Evolutionary conservation across 1,284 basidiomycete species (phyloP).

Genomic region (Rhodotorula sp.): DNA sequence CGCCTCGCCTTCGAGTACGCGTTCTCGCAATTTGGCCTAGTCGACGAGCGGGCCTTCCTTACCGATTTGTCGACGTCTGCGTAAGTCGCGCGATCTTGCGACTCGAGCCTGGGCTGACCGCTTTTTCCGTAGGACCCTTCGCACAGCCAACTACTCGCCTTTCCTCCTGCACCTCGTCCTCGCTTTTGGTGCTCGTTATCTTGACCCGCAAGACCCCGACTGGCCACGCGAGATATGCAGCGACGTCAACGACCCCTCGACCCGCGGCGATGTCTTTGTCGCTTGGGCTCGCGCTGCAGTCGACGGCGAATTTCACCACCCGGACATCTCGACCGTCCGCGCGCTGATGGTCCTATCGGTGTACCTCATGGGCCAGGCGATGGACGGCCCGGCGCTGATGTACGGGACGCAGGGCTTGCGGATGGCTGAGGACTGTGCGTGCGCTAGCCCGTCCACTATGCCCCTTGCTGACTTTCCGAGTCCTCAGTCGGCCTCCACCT

Average conservation of each 20-base stretch:
- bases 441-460: too few relatives aligned
- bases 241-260: neutral
- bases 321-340: conserved; percentile 10
- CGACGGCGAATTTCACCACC: conserved; percentile 14
- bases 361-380: conserved; percentile 17
- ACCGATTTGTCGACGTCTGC: conserved; percentile 2
- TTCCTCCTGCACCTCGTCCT: conserved; percentile 26
- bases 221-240: conserved; percentile 17
- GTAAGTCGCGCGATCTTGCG: neutral
- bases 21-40: conserved; percentile 20
- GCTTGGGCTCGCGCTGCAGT: conserved; percentile 3
- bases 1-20: conserved; percentile 24
- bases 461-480: neutral
- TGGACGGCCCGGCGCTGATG: conserved; percentile 22
- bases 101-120: too few relatives aligned
- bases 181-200: conserved; percentile 21
- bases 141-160: conserved; percentile 16
- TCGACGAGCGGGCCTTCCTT: conserved; percentile 19
- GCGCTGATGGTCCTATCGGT: conserved; percentile 1
- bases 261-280: conserved; percentile 13
- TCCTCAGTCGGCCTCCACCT: conserved; percentile 23
- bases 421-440: neutral
- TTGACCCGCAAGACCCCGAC: conserved; percentile 7
- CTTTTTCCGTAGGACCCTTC: neutral
- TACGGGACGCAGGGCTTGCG: conserved; percentile 14